Evolutionary conservation across 2,329 filamentous ascomycete genomes (phyloP).

Genomic region (Phialemoniopsis sp.): DNA sequence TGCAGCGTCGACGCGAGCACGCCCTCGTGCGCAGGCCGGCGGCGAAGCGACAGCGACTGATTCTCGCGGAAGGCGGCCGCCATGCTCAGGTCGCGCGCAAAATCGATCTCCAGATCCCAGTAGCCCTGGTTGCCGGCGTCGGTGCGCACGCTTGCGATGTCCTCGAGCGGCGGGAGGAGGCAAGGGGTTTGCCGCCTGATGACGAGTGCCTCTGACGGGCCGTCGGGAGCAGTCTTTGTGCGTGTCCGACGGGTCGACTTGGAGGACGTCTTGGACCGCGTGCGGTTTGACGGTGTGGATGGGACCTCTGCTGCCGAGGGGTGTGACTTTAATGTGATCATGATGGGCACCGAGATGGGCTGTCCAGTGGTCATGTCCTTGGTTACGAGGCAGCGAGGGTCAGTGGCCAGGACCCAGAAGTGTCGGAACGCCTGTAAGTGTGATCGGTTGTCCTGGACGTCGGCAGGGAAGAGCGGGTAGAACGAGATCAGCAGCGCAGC

Average conservation of each 20-base stretch:
- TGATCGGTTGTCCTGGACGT: conserved; percentile 88
- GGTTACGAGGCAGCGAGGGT: conserved; percentile 82
- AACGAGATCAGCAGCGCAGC: conserved; percentile 85
- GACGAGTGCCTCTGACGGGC: conserved; percentile 22
- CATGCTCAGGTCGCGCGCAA: conserved; percentile 59
- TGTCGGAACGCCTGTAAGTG: conserved; percentile 96
- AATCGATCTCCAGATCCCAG: conserved; percentile 80
- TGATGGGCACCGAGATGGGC: conserved; percentile 70
- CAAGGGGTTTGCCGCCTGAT: conserved; percentile 49
- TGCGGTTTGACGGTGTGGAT: conserved; percentile 23
- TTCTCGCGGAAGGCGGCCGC: conserved; percentile 60
- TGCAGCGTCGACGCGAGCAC: conserved; percentile 72
- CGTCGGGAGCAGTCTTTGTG: conserved; percentile 5
- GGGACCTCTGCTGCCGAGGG: conserved; percentile 9
- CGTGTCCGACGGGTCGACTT: conserved; percentile 15
- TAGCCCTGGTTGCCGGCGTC: conserved; percentile 61
- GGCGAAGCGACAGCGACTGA: conserved; percentile 71
- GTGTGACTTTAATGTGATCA: conserved; percentile 49
- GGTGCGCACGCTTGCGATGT: conserved; percentile 55
- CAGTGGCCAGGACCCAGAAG: conserved; percentile 92
- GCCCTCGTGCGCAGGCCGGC: conserved; percentile 63
- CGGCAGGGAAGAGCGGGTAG: conserved; percentile 87
- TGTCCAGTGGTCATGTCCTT: conserved; percentile 83
- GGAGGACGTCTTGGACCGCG: conserved; percentile 27
- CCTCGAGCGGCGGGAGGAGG: conserved; percentile 59